Conservation (phyloP, 768 basidiomycete species). For the Russula dissimulans region DNA sequence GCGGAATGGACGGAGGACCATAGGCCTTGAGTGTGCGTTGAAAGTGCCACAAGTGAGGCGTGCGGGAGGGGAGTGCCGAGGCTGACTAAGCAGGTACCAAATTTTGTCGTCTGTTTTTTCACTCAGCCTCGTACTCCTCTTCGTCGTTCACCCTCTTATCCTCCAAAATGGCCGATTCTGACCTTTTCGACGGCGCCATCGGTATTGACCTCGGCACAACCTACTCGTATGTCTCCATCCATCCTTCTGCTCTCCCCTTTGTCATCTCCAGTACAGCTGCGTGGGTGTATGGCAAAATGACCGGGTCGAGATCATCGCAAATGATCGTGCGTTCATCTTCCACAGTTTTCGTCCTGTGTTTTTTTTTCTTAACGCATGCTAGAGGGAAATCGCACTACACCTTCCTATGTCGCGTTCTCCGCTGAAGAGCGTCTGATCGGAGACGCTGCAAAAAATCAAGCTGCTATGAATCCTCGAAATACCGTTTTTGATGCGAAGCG, state of each 20-base stretch:
- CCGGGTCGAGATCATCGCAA: conserved; percentile 98
- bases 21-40: not conserved
- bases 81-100: conserved; percentile 6
- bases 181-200: conserved; percentile 91
- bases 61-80: not conserved
- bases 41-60: not conserved
- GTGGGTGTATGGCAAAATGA: conserved; percentile 99
- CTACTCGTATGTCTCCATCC: conserved; percentile 61
- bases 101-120: not conserved
- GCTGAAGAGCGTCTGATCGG: conserved; percentile 94
- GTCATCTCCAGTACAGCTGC: conserved; percentile 46
- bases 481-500: conserved; percentile 99
- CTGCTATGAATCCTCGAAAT: conserved; percentile 99
- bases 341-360: not conserved
- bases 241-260: conserved; percentile 14
- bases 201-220: conserved; percentile 97
- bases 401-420: conserved; percentile 99
- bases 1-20: conserved; percentile 21
- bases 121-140: conserved; percentile 25
- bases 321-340: conserved; percentile 62
- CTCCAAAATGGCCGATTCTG: conserved; percentile 44
- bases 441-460: conserved; percentile 98
- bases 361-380: conserved; percentile 11
- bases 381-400: conserved; percentile 99
- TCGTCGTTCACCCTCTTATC: conserved; percentile 25